Percentiles rank a stretch among this genome's conserved stretches.
Conservation (phyloP, 306 rosid genomes). For the Lotus japonicus region DNA sequence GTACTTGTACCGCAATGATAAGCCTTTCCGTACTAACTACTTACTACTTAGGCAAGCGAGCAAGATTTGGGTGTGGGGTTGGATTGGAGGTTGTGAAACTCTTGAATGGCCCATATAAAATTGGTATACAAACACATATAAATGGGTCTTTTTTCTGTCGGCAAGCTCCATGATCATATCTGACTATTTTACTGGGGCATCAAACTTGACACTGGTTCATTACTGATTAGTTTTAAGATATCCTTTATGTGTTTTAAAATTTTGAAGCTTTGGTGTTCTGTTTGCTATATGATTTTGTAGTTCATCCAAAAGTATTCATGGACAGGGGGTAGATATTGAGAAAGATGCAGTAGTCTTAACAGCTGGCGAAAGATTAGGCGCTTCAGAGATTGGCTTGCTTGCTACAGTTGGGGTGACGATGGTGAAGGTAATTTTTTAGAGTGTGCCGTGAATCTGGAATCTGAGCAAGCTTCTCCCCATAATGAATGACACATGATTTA, state of each 20-base stretch:
- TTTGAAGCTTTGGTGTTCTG: neutral
- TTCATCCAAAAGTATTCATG: conserved; percentile 16
- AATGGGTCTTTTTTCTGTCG: neutral
- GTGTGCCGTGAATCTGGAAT: neutral
- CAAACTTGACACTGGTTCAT: neutral
- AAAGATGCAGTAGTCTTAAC: conserved; percentile 58
- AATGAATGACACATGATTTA: neutral
- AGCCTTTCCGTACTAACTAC: neutral
- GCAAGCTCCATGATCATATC: neutral
- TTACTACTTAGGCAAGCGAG: neutral
- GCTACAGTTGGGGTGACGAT: conserved; percentile 74
- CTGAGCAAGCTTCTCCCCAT: conserved; percentile 1
- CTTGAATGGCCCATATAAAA: neutral
- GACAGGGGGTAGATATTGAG: conserved; percentile 74
- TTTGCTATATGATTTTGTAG: neutral
- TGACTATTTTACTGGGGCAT: neutral
- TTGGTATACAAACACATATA: neutral
- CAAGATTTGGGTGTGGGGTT: neutral
- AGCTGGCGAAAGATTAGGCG: conserved; percentile 77
- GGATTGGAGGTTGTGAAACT: neutral
- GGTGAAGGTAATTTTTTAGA: conserved; percentile 55
- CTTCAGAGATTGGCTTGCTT: conserved; percentile 90
- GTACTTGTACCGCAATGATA: neutral
- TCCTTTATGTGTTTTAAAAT: neutral
- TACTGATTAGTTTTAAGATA: neutral